Evolutionary conservation across 129 eudicot species (phyloP).

Genomic region (Artemisia annua): DNA sequence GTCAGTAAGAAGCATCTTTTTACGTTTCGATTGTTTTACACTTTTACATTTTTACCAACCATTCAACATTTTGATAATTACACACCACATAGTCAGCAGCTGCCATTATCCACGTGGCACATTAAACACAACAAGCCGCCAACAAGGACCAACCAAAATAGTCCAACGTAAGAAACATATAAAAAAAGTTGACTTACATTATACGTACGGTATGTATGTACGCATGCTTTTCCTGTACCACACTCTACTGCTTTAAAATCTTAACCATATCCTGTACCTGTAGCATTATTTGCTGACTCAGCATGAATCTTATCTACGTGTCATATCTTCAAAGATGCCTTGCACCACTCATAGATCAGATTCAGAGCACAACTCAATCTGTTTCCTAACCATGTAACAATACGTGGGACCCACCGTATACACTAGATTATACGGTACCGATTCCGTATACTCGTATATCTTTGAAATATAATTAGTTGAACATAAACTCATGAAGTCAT

Average conservation of each 20-base stretch:
- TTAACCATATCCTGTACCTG: not conserved
- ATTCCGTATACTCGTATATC: too few relatives aligned
- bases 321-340: slow-evolving; percentile 12
- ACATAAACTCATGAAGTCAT: too few relatives aligned
- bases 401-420: slow-evolving; percentile 17
- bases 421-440: not conserved
- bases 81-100: not conserved
- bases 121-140: slow-evolving; percentile 4
- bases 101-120: slow-evolving; percentile 20
- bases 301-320: slow-evolving; percentile 23
- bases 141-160: slow-evolving; percentile 8
- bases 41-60: too few relatives aligned
- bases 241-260: not conserved
- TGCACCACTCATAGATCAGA: not conserved
- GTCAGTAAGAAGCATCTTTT: too few relatives aligned
- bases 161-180: slow-evolving; percentile 9
- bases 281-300: slow-evolving; percentile 22
- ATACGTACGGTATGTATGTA: slow-evolving; percentile 21
- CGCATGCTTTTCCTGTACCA: slow-evolving; percentile 25
- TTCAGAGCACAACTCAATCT: slow-evolving; percentile 18
- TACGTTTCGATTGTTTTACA: too few relatives aligned
- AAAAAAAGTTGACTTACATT: slow-evolving; percentile 23
- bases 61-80: too few relatives aligned
- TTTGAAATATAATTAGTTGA: too few relatives aligned
- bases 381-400: slow-evolving; percentile 24